Percentiles rank a stretch among this genome's conserved stretches.
Conservation (phyloP, 2,329 filamentous ascomycete species). For the Trichoderma sp. region DNA sequence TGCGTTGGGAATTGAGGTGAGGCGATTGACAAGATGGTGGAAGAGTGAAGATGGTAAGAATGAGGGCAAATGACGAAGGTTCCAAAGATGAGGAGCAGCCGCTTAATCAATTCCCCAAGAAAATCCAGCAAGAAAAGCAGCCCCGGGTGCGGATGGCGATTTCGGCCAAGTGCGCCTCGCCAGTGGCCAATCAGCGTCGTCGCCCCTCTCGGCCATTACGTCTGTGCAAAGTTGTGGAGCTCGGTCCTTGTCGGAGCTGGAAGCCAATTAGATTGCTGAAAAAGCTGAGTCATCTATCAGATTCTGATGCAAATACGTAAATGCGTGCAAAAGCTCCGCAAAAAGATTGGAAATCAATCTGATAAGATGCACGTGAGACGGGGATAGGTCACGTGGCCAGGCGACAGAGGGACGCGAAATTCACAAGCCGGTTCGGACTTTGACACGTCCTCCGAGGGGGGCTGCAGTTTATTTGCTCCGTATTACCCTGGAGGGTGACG, state of each 20-base stretch:
- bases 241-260: constrained; percentile 19
- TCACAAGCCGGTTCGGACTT: background rate
- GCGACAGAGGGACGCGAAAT: constrained; percentile 8
- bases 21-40: background rate
- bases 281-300: constrained; percentile 19
- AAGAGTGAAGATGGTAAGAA: background rate
- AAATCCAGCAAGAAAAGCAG: constrained; percentile 2
- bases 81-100: constrained; percentile 3
- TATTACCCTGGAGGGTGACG: background rate
- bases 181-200: constrained; percentile 12
- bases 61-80: background rate
- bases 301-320: constrained; percentile 11
- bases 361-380: constrained; percentile 23
- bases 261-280: background rate
- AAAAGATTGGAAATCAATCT: constrained; percentile 19
- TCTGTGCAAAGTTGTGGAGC: constrained; percentile 5
- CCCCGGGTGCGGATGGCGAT: constrained; percentile 17
- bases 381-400: constrained; percentile 14
- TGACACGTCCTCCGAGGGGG: constrained; percentile 11
- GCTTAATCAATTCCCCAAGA: background rate
- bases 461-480: background rate
- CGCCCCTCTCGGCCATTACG: constrained; percentile 23
- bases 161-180: constrained; percentile 17
- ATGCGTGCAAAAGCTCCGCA: background rate
- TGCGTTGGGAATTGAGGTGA: background rate